Evolutionary conservation across 228 moss, liverwort and hornwort genomes (phyloP).

Genomic region (Sphagnum magellanicum): DNA sequence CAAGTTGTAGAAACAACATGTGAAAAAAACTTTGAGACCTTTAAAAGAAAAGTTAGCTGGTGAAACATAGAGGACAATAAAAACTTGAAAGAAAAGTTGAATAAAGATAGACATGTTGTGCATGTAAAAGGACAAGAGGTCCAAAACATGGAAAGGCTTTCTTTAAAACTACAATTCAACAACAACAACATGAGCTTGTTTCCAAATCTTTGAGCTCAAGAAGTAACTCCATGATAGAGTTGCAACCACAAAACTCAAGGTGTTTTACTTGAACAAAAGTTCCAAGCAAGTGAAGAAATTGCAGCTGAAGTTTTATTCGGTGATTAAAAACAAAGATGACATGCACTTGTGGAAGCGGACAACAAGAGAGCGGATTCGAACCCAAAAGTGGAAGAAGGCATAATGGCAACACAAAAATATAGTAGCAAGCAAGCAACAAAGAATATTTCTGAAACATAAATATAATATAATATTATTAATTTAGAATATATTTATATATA

Average conservation of each 20-base stretch:
- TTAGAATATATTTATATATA: too few relatives aligned
- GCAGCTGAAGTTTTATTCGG: background rate
- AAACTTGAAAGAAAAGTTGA: conserved; percentile 52
- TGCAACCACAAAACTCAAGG: background rate
- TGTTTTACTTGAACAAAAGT: background rate
- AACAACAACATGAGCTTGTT: conserved; percentile 10
- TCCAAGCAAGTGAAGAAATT: background rate
- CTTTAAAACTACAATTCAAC: background rate
- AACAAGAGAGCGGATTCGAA: conserved; percentile 7
- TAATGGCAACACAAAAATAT: too few relatives aligned
- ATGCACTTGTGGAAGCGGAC: conserved; percentile 41
- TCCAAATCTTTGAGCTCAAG: conserved; percentile 30
- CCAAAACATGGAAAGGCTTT: conserved; percentile 60
- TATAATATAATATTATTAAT: too few relatives aligned
- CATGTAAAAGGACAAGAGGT: conserved; percentile 71
- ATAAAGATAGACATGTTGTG: conserved; percentile 40
- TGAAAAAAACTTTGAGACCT: conserved; percentile 51
- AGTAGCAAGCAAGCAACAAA: too few relatives aligned
- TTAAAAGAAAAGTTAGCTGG: conserved; percentile 52
- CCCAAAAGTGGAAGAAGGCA: too few relatives aligned
- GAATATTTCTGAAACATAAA: too few relatives aligned
- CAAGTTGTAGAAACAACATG: conserved; percentile 46
- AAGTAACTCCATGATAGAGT: background rate
- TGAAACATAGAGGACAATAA: conserved; percentile 47
- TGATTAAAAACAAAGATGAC: conserved; percentile 10